Evolutionary conservation across 169 alveolate genomes (phyloP), one percentile per base, ranked within the genome.

Genomic region (Theileria annulata): DNA sequence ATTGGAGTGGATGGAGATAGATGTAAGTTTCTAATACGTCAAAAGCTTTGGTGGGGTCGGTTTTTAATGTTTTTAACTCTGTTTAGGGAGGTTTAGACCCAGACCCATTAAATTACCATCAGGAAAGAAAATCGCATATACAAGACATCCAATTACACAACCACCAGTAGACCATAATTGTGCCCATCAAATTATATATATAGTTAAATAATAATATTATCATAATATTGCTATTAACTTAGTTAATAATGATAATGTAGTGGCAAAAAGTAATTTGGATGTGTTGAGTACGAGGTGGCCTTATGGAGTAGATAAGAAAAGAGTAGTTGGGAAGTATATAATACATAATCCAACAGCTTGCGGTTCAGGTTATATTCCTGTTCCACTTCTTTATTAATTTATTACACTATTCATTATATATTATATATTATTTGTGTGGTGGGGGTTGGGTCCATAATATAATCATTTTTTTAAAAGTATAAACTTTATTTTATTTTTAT

Each of bases 1-100:
- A 88, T 92, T 27, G 96, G 94, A 17, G 90, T 93, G 30, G 96
- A 93, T 84, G 95, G 95, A 9, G 96, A 93, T 33, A 86, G 95
- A 19, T 93, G 96, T 71, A 93, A 93, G 76, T 93, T 93, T 63
- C 85, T 93, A 47, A 93, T 93, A 17, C 75, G 96, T 48, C 95
- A 91, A 82, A 92, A 90, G 78, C 90, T 93, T 37, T 93, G 96
- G 96, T 87, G 92, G 92, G 95, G 93, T 37, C 69, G 60, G 91
- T 82, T n/a, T 17, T 4, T 2, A 60, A 33, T 12, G 4, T 67
- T 17, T 8, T n/a, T 56, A 12, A 12, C 25, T 23, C 13, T n/a
- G 30, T 19, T 23, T 33, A 84, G 90, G 90, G 33, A 59, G 83
- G 74, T 87, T 85, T 62, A 79, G 95, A 54, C 93, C 95, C 0